Base-by-base conservation (phyloP, 2,329 filamentous ascomycete genomes). In the Penicillium sp. region DNA sequence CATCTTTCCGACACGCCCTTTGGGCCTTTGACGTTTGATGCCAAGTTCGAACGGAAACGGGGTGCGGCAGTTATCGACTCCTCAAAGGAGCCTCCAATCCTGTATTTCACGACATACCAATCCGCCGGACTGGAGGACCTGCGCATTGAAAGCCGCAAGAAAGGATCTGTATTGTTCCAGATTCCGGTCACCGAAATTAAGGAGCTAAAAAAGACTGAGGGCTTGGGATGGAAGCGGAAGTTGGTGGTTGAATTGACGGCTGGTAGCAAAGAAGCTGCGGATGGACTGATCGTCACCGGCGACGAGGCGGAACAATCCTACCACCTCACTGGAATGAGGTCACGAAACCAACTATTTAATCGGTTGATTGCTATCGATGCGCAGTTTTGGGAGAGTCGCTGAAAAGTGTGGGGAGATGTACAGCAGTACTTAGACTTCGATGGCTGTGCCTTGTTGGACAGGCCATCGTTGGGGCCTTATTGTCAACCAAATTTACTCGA, bases 141-240 rank as follows among this genome's bases (percentile, higher is more conserved):
- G 9, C 69, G 75, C 14, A 50, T 80, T 4, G 76, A 81, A 17
- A 59, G 46, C 16, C 62, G 65, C 28, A 71, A 76, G 43, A 72
- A 78, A 27, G 51, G 75, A 16, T 68, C 76, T 41, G 80, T 85
- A 0, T 63, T 78, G 0, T 94, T 86, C 78, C 82, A 77, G 4
- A 72, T 93, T 0, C 75, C 85, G 0, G 76, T 93, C 3, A 74
- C 74, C 0, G 84, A 91, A 11, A 83, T 94, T 31, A 69, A 63
- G 35, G 86, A 90, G 62, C 58, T 94, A 37, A 84, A 81, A 62
- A 94, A 94, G 67, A 71, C 90, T 2, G 87, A 87, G 4, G 87
- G 87, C 0, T 72, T 90, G 23, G 86, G 87, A 0, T 94, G 87
- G 87, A 94, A 93, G 67, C 81, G 81, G 1, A 91, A 88, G 69